Conservation (phyloP, 768 basidiomycete genomes). For the Hortiboletus campestris region DNA sequence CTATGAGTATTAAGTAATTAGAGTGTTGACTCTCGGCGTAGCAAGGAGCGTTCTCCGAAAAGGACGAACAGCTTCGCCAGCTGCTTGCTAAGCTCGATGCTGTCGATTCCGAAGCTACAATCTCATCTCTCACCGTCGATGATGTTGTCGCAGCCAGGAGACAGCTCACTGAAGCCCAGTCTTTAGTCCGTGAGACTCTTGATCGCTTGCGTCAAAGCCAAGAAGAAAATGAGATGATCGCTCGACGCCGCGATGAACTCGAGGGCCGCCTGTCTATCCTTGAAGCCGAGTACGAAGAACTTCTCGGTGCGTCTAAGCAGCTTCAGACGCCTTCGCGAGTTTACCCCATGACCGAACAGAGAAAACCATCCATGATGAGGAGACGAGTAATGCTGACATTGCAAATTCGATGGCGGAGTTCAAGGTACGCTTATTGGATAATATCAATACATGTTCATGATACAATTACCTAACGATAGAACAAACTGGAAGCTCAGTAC, state of each 20-base stretch:
- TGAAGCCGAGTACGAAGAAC: constrained; percentile 95
- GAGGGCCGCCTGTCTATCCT: constrained; percentile 77
- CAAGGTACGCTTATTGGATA: constrained; percentile 54
- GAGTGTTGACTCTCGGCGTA: constrained; percentile 27
- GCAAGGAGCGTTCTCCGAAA: constrained; percentile 95
- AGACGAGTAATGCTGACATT: constrained; percentile 77
- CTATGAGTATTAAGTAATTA: not conserved
- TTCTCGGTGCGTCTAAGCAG: constrained; percentile 64
- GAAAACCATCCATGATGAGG: constrained; percentile 89
- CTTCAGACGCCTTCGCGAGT: not conserved
- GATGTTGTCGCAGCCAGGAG: constrained; percentile 81
- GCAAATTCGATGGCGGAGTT: constrained; percentile 86
- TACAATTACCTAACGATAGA: constrained; percentile 43
- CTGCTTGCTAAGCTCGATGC: constrained; percentile 82
- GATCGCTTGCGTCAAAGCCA: constrained; percentile 87
- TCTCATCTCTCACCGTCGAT: constrained; percentile 62
- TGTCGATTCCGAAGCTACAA: constrained; percentile 60
- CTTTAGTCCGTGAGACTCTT: constrained; percentile 80
- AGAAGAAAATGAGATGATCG: constrained; percentile 87
- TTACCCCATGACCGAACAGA: constrained; percentile 46
- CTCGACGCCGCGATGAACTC: constrained; percentile 80
- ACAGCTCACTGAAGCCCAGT: constrained; percentile 87
- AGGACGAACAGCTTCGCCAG: constrained; percentile 88
- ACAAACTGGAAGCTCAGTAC: constrained; percentile 92
- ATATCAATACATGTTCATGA: not conserved